Conservation (phyloP, 2,329 filamentous ascomycete species). For the Pseudogymnoascus sp. region DNA sequence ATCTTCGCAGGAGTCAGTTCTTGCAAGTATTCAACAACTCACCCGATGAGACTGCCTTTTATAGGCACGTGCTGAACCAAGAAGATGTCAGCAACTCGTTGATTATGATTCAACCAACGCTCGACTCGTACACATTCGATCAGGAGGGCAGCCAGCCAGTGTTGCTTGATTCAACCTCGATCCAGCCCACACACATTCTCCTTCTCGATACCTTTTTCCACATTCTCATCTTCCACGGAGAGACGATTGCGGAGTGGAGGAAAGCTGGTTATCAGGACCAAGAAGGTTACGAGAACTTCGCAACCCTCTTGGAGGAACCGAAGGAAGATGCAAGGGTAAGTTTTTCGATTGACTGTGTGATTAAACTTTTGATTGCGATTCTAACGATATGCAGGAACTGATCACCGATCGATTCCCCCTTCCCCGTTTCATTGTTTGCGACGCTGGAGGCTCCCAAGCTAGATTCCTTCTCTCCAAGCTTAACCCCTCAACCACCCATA, state of each 20-base stretch:
- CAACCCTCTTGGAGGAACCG: slow-evolving; percentile 74
- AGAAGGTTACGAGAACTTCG: slow-evolving; percentile 97
- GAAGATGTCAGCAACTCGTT: slow-evolving; percentile 95
- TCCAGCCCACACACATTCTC: slow-evolving; percentile 87
- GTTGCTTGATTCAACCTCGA: slow-evolving; percentile 91
- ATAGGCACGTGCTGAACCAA: slow-evolving; percentile 91
- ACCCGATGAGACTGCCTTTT: slow-evolving; percentile 98
- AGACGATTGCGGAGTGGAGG: slow-evolving; percentile 95
- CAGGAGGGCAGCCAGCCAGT: slow-evolving; percentile 89
- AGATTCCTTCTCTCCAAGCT: slow-evolving; percentile 95
- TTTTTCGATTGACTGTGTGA: slow-evolving; percentile 16
- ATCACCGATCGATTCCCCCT: slow-evolving; percentile 98
- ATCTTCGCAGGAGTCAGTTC: slow-evolving; percentile 93
- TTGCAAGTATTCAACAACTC: slow-evolving; percentile 99
- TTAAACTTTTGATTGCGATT: slow-evolving; percentile 8
- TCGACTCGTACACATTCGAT: slow-evolving; percentile 96
- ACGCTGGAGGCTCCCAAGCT: slow-evolving; percentile 95
- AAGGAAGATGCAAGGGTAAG: slow-evolving; percentile 92
- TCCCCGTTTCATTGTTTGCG: slow-evolving; percentile 95
- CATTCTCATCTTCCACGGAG: slow-evolving; percentile 97
- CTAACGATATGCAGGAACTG: slow-evolving; percentile 57
- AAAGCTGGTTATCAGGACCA: slow-evolving; percentile 98
- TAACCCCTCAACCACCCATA: slow-evolving; percentile 95
- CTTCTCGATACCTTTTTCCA: slow-evolving; percentile 99
- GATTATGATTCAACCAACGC: slow-evolving; percentile 96